Conservation (phyloP, 202 grass and related monocot genomes). For the Schoenoplectus tabernaemontani region DNA sequence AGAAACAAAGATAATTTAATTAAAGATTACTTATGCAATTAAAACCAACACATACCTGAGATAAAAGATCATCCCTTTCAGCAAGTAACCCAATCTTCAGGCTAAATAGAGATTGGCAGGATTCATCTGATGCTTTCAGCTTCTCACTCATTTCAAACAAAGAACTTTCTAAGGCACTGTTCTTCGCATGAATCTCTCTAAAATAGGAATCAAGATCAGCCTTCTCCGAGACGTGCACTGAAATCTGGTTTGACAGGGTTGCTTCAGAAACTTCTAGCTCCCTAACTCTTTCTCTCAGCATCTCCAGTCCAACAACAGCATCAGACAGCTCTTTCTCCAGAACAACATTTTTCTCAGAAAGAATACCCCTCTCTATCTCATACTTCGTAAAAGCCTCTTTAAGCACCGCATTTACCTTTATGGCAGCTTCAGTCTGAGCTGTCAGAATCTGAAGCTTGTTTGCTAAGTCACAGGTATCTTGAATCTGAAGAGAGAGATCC, state of each 20-base stretch:
- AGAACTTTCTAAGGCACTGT: constrained; percentile 48
- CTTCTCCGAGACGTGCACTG: constrained; percentile 48
- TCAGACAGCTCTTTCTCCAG: constrained; percentile 74
- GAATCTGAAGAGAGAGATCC: constrained; percentile 54
- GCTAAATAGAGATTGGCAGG: constrained; percentile 38
- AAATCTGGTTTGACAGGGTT: constrained; percentile 46
- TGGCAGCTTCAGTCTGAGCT: constrained; percentile 39
- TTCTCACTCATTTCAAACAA: constrained; percentile 52
- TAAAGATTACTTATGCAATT: background rate
- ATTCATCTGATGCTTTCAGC: constrained; percentile 63
- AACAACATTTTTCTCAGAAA: constrained; percentile 66
- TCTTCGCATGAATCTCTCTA: constrained; percentile 56
- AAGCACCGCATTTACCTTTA: constrained; percentile 50
- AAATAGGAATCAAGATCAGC: constrained; percentile 45
- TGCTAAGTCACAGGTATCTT: constrained; percentile 57
- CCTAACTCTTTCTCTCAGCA: constrained; percentile 56
- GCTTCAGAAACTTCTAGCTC: constrained; percentile 40
- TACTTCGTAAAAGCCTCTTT: constrained; percentile 71
- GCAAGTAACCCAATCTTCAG: constrained; percentile 47
- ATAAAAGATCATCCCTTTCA: constrained; percentile 49
- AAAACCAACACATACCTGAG: constrained; percentile 38
- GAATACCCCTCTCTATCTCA: constrained; percentile 64
- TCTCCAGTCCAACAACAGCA: constrained; percentile 62
- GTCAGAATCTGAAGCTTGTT: constrained; percentile 35
- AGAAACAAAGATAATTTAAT: background rate